These are phyloP conservation scores for Arachnomyces sp. DNA, from an alignment of 2,329 filamentous ascomycete genomes.

Conservation along the genomic window DNA sequence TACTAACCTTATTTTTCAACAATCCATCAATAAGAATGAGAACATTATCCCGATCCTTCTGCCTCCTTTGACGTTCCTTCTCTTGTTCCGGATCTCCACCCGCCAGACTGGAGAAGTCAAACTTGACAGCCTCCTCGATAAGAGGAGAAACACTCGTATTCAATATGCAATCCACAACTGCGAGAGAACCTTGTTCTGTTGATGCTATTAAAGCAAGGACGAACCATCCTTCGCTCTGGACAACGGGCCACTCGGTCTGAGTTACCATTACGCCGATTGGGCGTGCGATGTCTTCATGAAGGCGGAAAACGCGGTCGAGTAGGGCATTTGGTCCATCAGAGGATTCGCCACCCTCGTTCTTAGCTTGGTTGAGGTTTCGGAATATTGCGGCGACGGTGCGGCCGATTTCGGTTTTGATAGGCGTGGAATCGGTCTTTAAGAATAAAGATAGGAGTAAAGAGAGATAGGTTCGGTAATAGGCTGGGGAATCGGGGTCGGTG, in stretches of 20 bases:
- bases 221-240: conserved; percentile 44
- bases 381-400: conserved; percentile 40
- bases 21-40: conserved; percentile 33
- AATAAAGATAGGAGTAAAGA: conserved; percentile 36
- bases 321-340: conserved; percentile 16
- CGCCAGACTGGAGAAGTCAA: conserved; percentile 11
- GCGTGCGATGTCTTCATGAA: conserved; percentile 29
- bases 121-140: conserved; percentile 25
- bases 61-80: conserved; percentile 20
- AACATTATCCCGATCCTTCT: conserved; percentile 35
- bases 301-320: conserved; percentile 26
- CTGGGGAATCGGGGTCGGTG: conserved; percentile 21
- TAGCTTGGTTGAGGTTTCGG: conserved; percentile 22
- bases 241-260: conserved; percentile 41
- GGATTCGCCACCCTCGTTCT: conserved; percentile 5
- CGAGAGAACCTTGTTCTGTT: conserved; percentile 22
- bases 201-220: conserved; percentile 41
- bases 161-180: conserved; percentile 29
- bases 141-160: conserved; percentile 27
- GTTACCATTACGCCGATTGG: conserved; percentile 38
- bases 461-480: conserved; percentile 29
- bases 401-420: conserved; percentile 41
- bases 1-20: conserved; percentile 31
- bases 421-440: conserved; percentile 34
- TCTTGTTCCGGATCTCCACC: conserved; percentile 13